Base-by-base conservation (phyloP, 768 basidiomycete genomes). In the Rhodotorula sphaerocarpa region DNA sequence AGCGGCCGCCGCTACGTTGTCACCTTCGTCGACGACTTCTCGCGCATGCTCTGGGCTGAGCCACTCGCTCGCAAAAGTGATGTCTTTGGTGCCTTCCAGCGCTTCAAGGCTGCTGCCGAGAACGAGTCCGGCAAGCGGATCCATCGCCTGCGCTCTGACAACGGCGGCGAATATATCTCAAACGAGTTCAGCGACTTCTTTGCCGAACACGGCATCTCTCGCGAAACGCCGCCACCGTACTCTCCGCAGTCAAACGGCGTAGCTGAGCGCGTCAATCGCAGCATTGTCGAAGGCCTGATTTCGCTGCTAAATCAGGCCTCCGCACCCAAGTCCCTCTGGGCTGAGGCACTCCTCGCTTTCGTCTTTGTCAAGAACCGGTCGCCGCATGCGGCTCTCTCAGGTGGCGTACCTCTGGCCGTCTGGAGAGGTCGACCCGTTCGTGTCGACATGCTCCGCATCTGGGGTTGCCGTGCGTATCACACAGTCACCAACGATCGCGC, bases 141-240 rank as follows among this genome's bases (percentile, higher is more conserved):
- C 16, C 72, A 75, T 43, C 34, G 36, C 28, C 57, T 75, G 5
- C 60, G 62, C 16, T 57, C 45, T 9, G 70, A 77, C 55, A 65
- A 67, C 36, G 72, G 74, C 12, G 67, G 71, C 1, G 71, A 77
- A 64, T 76, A 70, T 41, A 34, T 57, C 15, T 46, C 33, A 7
- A 36, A 53, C n/a, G 52, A 36, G 6, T 60, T 60, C 34, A n/a
- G 11, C 15, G 44, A 39, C 39, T 39, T 21, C 50, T 31, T 54
- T 21, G 31, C 11, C 23, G 33, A 46, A 27, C 43, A 53, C n/a
- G n/a, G n/a, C n/a, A n/a, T n/a, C n/a, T n/a, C n/a, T n/a, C n/a
- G 52, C 51, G 18, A 60, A 47, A 16, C 7, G 25, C 48, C 47
- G 33, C 51, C 44, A 43, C 39, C 59, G 23, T 9, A 45, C 20